Base-by-base conservation (phyloP, 768 basidiomycete genomes). In the Candolleomyces eurysporus region DNA sequence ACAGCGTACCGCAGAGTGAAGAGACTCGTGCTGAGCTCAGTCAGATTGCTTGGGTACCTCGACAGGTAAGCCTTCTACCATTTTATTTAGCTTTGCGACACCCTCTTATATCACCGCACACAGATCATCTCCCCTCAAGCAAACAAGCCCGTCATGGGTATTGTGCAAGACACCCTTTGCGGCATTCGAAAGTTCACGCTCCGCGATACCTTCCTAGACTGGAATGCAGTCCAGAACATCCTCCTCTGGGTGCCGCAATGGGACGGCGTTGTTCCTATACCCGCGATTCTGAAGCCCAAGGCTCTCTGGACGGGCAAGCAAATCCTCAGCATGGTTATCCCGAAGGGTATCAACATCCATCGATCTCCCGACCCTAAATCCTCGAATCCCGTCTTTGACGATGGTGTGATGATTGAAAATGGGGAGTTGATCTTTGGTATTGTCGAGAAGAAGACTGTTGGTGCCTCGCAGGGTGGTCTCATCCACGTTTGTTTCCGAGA, bases 141-240 rank as follows among this genome's bases (percentile, higher is more conserved):
- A 55, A 99, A 98, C 79, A 98, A 98, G 76, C 96, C 96, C 17
- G 96, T 98, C 68, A 99, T 99, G 96, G 97, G 94, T 62, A 98
- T 99, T 67, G 96, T 99, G 32, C 97, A 99, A 73, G 97, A 99
- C 71, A 98, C 97, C 0, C 87, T 99, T 0, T 97, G 95, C 70
- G 97, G 97, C 69, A 89, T 98, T 58, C 90, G 97, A 60, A 98
- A 98, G 75, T 94, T 98, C 72, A 98, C 97, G 0, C 79, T 98
- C 6, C 93, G 96, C 26, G 97, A 98, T 71, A 87, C 88, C 17
- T 98, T 98, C 79, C 77, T 97, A 71, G 97, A 98, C 66, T 97
- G 94, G 94, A 88, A 87, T 59, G 87, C 89, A 46, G 95, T 98
- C 11, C 96, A 99, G 71, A 98, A 99, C 68, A 96, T 98, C 72